Conservation (phyloP, 208 protist species). For the Tritrichomonas foetus region DNA sequence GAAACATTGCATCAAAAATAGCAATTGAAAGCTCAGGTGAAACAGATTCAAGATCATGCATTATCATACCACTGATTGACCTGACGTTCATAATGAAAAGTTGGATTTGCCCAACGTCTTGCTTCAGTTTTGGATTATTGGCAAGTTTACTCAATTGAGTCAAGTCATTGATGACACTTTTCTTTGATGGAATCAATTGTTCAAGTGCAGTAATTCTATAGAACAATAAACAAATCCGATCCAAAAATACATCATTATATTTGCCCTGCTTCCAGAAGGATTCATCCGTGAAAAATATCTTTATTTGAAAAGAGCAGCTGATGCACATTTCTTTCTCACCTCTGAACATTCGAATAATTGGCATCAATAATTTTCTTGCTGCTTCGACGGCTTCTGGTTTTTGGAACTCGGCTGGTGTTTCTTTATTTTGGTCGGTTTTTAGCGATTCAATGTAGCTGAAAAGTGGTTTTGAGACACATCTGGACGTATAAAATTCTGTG, state of each 20-base stretch:
- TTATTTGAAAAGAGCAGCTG: not conserved
- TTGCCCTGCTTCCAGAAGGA: not conserved
- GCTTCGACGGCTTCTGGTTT: not conserved
- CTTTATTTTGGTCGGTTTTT: not conserved
- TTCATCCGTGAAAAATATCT: not conserved
- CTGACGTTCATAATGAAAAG: not conserved
- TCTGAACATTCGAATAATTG: not conserved
- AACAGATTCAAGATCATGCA: not conserved
- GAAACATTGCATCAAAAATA: not conserved
- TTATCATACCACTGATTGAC: not conserved
- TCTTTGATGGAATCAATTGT: not conserved
- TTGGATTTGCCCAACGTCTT: not conserved
- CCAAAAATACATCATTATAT: not conserved
- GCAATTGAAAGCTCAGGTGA: too few species aligned
- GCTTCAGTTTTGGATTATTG: not conserved
- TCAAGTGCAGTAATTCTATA: not conserved
- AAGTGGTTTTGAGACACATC: not conserved
- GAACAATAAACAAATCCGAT: not conserved
- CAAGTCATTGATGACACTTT: not conserved
- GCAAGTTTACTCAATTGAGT: not conserved
- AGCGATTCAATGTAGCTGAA: not conserved
- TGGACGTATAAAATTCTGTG: not conserved
- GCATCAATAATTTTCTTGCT: not conserved
- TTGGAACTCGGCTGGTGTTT: not conserved
- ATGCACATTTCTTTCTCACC: too few species aligned